These are phyloP conservation scores for Coprinopsis strossmayeri DNA, from an alignment of 768 basidiomycete genomes.

Conservation along the genomic window DNA sequence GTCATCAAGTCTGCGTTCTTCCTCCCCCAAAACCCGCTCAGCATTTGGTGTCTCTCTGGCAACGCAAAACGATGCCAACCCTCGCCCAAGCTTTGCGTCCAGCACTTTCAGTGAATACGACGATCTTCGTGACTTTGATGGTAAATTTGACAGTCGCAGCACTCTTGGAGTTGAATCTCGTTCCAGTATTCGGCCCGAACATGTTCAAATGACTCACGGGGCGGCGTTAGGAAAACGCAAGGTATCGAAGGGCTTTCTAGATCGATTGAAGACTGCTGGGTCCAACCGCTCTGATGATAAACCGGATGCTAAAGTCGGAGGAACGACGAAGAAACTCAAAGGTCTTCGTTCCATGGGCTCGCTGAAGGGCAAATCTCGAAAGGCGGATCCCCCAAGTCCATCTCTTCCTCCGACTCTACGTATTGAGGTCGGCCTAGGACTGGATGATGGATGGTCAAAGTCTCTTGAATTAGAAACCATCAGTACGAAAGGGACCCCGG, in stretches of 20 bases:
- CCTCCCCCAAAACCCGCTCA: slow-evolving; percentile 2
- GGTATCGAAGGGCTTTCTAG: slow-evolving; percentile 61
- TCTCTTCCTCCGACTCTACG: slow-evolving; percentile 46
- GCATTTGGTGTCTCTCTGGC: slow-evolving; percentile 27
- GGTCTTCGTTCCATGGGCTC: slow-evolving; percentile 79
- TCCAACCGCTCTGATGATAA: slow-evolving; percentile 14
- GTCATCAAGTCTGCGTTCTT: slow-evolving; percentile 3
- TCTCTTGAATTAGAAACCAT: slow-evolving; percentile 17
- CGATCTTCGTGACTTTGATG: slow-evolving; percentile 81
- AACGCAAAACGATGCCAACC: slow-evolving; percentile 26
- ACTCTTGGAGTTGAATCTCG: slow-evolving; percentile 48
- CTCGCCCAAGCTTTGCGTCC: slow-evolving; percentile 68
- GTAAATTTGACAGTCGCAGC: slow-evolving; percentile 76
- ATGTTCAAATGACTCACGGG: slow-evolving; percentile 27
- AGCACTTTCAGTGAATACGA: slow-evolving; percentile 82
- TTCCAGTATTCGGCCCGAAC: slow-evolving; percentile 14
- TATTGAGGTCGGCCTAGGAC: slow-evolving; percentile 50
- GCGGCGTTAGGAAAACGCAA: slow-evolving; percentile 40
- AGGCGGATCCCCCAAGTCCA: slow-evolving; percentile 40
- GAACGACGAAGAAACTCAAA: slow-evolving; percentile 52
- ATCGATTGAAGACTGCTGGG: slow-evolving; percentile 49
- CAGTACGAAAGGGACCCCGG: slow-evolving; percentile 10
- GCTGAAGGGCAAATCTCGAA: slow-evolving; percentile 48
- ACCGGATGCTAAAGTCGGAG: slow-evolving; percentile 29
- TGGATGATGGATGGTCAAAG: slow-evolving; percentile 49